Base-by-base conservation (phyloP, 257 asterid genomes). In the Hygrophila difformis region DNA sequence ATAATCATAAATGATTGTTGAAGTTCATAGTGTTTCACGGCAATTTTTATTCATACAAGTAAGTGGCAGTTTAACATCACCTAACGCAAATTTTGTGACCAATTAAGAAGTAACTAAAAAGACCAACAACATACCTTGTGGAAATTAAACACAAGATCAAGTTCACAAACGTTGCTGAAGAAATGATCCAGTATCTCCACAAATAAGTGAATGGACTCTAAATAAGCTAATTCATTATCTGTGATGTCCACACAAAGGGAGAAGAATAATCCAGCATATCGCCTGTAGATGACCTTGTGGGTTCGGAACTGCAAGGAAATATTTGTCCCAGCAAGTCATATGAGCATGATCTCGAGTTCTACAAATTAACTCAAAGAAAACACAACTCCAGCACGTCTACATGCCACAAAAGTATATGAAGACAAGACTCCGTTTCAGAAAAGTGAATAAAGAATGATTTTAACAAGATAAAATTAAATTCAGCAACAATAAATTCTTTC, bases 171-270 rank as follows among this genome's bases (percentile, higher is more conserved):
- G 21, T 86, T 91, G 93, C 99, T 86, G 81, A 86, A 91, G 44
- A 82, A 91, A 52, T 91, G 97, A 57, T 91, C 99, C 29, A 91
- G 71, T 48, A 91, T 91, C 94, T 91, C 97, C 65, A 91, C 99
- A 54, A 91, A 91, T 49, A 91, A 81, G 84, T 91, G 97, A 65
- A 86, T 91, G 64, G 71, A 67, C 70, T 91, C 56, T 46, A 51
- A 37, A 39, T 80, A 80, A 22, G 87, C 96, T 48, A 91, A 67
- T 64, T 86, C 99, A 41, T 86, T 91, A 66, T 91, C 99, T 0
- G 99, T 91, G 50, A 91, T 86, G 69, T 91, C 96, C 19, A 91
- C 99, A 57, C 94, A 91, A 13, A 91, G 67, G 7, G 99, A 91
- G 78, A 91, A 91, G 61, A 91, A 91, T 17, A 91, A 50, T 52